A percentile compares a stretch with the other conserved stretches of the same genome.
Evolutionary conservation across 441 rosid species (phyloP).

Genomic region (Gossypium lobatum): DNA sequence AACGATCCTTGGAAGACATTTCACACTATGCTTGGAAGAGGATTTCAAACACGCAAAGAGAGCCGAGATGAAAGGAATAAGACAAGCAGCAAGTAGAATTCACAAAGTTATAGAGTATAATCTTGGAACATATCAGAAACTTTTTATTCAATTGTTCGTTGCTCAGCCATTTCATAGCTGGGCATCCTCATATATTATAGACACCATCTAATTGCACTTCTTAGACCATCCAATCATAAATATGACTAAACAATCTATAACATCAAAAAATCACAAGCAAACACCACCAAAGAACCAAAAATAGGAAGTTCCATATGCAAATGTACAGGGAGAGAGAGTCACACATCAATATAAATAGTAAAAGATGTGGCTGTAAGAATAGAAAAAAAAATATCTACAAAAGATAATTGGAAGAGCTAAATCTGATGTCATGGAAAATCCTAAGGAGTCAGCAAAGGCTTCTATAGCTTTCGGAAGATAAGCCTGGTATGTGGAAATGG

Average conservation of each 20-base stretch:
- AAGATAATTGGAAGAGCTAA: background rate
- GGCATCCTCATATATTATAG: background rate
- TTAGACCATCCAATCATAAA: background rate
- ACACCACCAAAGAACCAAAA: background rate
- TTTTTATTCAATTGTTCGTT: background rate
- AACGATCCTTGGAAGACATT: constrained; percentile 2
- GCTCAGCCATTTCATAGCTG: background rate
- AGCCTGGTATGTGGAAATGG: background rate
- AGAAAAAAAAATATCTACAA: background rate
- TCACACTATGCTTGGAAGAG: background rate
- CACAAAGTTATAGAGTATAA: background rate
- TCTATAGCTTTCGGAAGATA: background rate
- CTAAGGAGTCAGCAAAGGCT: background rate
- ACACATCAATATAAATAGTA: background rate
- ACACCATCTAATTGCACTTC: background rate
- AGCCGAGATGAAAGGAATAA: background rate
- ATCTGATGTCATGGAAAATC: background rate
- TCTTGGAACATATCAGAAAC: background rate
- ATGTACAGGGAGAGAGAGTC: background rate
- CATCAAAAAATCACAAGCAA: background rate
- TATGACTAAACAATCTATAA: background rate
- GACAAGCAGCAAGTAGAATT: background rate
- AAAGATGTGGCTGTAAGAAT: background rate
- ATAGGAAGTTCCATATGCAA: background rate
- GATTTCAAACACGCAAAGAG: background rate